These are phyloP conservation scores for Dactylellina drechsleri DNA, from an alignment of 2,329 filamentous ascomycete genomes.

Conservation along the genomic window DNA sequence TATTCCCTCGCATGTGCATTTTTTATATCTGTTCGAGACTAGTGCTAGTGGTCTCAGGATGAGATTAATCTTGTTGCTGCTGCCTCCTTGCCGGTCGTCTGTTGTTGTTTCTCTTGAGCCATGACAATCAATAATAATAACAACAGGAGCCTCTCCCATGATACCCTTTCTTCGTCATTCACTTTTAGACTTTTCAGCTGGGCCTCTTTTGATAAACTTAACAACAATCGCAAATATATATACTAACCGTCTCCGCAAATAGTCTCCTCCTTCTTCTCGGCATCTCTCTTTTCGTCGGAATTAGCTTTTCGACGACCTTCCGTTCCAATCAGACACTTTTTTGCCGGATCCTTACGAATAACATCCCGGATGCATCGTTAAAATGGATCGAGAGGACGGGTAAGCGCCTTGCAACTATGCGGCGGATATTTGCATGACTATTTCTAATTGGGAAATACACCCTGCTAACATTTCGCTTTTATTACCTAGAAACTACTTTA, in stretches of 20 bases:
- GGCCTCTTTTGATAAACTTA: slow-evolving; percentile 11
- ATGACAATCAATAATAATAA: background rate
- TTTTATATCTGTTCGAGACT: slow-evolving; percentile 9
- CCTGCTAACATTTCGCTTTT: background rate
- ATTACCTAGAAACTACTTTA: slow-evolving; percentile 66
- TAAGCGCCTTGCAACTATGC: slow-evolving; percentile 17
- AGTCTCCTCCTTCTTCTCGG: background rate
- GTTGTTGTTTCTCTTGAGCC: slow-evolving; percentile 6
- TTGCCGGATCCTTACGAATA: slow-evolving; percentile 1
- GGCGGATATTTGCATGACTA: slow-evolving; percentile 17
- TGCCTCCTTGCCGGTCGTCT: slow-evolving; percentile 31
- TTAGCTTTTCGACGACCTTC: slow-evolving; percentile 47
- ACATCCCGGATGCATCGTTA: slow-evolving; percentile 51
- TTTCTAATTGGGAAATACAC: background rate
- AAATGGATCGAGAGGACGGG: slow-evolving; percentile 52
- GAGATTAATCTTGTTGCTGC: slow-evolving; percentile 11
- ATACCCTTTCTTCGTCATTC: slow-evolving; percentile 14
- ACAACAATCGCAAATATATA: slow-evolving; percentile 4
- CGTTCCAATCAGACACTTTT: slow-evolving; percentile 12
- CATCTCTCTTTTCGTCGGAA: slow-evolving; percentile 35
- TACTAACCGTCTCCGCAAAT: no score
- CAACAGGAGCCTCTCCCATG: background rate
- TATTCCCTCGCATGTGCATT: slow-evolving; percentile 2
- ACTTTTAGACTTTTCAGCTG: slow-evolving; percentile 11
- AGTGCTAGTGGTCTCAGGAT: background rate